Percentiles rank a stretch among this genome's conserved stretches.
phyloP scores from a whole-genome alignment of 768 basidiomycete species.

The Fistulinella prunicolor region DNA sequence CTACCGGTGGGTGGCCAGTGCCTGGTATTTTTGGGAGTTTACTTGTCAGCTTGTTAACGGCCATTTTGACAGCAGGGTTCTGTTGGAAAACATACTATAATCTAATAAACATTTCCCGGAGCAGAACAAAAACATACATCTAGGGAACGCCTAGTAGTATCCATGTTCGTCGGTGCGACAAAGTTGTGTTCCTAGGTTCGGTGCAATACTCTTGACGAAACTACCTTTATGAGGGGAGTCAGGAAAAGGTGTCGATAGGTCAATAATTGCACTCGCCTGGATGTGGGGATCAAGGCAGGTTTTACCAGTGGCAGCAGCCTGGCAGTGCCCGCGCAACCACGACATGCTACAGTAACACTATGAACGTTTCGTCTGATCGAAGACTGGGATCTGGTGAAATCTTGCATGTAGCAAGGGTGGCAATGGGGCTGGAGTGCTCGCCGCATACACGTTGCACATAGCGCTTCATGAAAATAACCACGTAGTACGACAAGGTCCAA shows the following conservation, averaged over 20 bases:
- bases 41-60: not conserved
- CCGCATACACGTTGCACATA: slow-evolving; percentile 9
- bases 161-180: slow-evolving; percentile 4
- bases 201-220: not conserved
- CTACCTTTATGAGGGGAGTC: slow-evolving; percentile 12
- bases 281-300: not conserved
- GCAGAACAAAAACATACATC: slow-evolving; percentile 8
- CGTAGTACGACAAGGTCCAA: not conserved
- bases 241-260: not conserved
- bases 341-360: not conserved
- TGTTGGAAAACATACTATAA: slow-evolving; percentile 6
- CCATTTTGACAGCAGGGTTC: slow-evolving; percentile 1
- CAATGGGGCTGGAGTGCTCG: slow-evolving; percentile 5
- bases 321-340: not conserved
- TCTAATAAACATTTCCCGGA: not conserved
- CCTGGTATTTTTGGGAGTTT: not conserved
- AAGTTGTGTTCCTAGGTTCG: not conserved
- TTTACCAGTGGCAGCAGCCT: slow-evolving; percentile 6
- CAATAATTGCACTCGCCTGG: slow-evolving; percentile 1
- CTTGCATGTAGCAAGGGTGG: slow-evolving; percentile 3
- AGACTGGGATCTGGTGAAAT: slow-evolving; percentile 18
- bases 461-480: not conserved
- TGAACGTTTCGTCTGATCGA: slow-evolving; percentile 7
- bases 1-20: slow-evolving; percentile 2
- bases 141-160: not conserved